Base-by-base conservation (phyloP, 371 early-diverging fungal species). In the Rhizopus arrhizus region DNA sequence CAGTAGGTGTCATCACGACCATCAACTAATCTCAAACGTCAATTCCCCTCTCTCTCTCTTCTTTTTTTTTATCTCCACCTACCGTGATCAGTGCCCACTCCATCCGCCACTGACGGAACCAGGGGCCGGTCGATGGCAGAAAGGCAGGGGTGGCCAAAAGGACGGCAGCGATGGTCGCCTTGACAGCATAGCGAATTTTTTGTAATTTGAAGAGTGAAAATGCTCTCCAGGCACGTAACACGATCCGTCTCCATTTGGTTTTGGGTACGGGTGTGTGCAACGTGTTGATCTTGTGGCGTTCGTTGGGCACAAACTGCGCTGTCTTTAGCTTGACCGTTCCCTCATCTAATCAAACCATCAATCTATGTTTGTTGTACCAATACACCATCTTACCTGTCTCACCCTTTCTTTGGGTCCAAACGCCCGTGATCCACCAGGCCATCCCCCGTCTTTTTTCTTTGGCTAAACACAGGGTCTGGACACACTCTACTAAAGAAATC, bases 1-100 rank as follows among this genome's bases (percentile, higher is more conserved):
- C 90, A 0, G 93, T 92, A 8, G 93, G 93, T 3, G 89, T 89
- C 91, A 94, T 90, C 13, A 93, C 88, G 2, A 91, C 90, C 62
- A 89, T 80, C 31, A 85, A 65, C 72, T 81, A 13, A 48, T 46
- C 2, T 22, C 22, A 22, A 22, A 22, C 22, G 22, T 22, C 2
- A 22, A 22, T 22, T 22, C n/a, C n/a, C n/a, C n/a, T n/a, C n/a
- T n/a, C 22, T 22, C 22, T 2, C 22, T 22, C 22, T 22, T 2
- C 2, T 22, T 2, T 22, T 22, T 22, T 22, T 2, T 2, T 34
- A 33, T n/a, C 31, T 3, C 6, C 33, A 64, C 68, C 69, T 69
- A 86, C 87, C 10, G 94, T 88, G 57, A 90, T 90, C 16, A 90
- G 68, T 8, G 89, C 85, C 94, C 94, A 94, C 69, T 92, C 91